These are phyloP conservation scores for Globisporangium nagaii DNA, from an alignment of 352 stramenopile species.

Conservation along the genomic window DNA sequence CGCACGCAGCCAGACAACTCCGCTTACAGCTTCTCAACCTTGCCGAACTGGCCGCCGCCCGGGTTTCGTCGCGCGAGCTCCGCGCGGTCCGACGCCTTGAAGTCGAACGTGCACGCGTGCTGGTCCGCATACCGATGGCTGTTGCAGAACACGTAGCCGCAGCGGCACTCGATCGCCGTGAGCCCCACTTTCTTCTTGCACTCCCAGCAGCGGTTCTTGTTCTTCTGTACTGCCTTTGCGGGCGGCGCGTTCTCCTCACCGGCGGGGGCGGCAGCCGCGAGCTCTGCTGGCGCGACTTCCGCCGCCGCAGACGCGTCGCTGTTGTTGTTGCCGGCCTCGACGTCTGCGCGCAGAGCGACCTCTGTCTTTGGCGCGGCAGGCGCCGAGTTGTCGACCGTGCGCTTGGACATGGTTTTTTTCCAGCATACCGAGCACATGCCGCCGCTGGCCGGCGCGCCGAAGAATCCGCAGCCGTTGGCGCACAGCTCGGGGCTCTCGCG, in stretches of 20 bases:
- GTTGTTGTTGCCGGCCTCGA: slow-evolving; percentile 5
- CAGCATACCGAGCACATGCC: slow-evolving; percentile 84
- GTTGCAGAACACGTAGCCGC: slow-evolving; percentile 85
- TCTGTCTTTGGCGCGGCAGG: slow-evolving; percentile 15
- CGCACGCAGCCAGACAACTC: not conserved
- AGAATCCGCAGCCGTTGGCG: slow-evolving; percentile 74
- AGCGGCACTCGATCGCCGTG: slow-evolving; percentile 87
- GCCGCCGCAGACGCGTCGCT: not conserved
- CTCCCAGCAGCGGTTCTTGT: slow-evolving; percentile 88
- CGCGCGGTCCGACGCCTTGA: slow-evolving; percentile 69
- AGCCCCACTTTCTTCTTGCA: slow-evolving; percentile 91
- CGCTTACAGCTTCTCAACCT: slow-evolving; percentile 78
- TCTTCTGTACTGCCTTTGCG: slow-evolving; percentile 76
- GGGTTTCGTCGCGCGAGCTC: slow-evolving; percentile 77
- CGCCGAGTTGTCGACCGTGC: slow-evolving; percentile 34
- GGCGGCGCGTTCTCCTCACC: slow-evolving; percentile 18
- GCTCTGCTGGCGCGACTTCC: not conserved
- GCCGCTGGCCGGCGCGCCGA: slow-evolving; percentile 57
- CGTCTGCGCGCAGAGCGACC: slow-evolving; percentile 11
- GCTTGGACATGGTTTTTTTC: slow-evolving; percentile 82
- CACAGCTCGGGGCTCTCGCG: slow-evolving; percentile 70
- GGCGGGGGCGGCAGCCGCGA: slow-evolving; percentile 2
- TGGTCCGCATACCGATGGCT: slow-evolving; percentile 84
- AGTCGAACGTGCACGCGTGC: slow-evolving; percentile 84
- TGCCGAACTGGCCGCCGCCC: slow-evolving; percentile 78